phyloP scores from a whole-genome alignment of 2,329 filamentous ascomycete genomes.

The Dothistroma septosporum region DNA sequence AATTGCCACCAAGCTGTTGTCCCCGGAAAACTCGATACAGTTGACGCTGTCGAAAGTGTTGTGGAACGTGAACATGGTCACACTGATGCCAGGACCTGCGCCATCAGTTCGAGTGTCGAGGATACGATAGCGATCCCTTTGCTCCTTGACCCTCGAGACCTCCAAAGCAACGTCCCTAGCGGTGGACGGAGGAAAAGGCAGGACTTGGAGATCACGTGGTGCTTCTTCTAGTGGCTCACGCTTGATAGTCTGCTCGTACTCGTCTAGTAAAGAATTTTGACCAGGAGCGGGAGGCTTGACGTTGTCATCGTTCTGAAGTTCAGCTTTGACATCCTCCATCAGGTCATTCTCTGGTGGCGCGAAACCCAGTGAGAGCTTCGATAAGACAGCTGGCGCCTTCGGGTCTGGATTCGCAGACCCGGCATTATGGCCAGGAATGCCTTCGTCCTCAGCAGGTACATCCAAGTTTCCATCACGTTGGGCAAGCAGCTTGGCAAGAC shows the following conservation, averaged over 20 bases:
- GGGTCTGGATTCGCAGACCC: slow-evolving; percentile 59
- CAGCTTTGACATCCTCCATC: slow-evolving; percentile 78
- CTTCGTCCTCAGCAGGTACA: slow-evolving; percentile 63
- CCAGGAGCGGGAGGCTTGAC: slow-evolving; percentile 68
- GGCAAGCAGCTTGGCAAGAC: slow-evolving; percentile 57
- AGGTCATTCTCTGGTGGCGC: slow-evolving; percentile 79
- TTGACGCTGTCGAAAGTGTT: slow-evolving; percentile 88
- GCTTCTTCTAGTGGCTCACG: slow-evolving; percentile 82
- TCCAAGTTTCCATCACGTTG: slow-evolving; percentile 52
- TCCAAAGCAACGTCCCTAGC: slow-evolving; percentile 90
- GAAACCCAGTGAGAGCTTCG: slow-evolving; percentile 70
- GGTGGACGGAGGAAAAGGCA: slow-evolving; percentile 82
- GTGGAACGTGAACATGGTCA: slow-evolving; percentile 98
- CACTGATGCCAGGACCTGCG: slow-evolving; percentile 75
- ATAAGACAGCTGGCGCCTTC: slow-evolving; percentile 56
- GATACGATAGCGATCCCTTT: slow-evolving; percentile 85
- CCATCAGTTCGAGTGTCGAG: slow-evolving; percentile 73
- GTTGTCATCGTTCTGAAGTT: slow-evolving; percentile 81
- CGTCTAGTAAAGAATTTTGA: slow-evolving; percentile 70
- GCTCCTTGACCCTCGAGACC: slow-evolving; percentile 88
- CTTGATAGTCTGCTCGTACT: slow-evolving; percentile 82
- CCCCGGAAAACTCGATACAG: slow-evolving; percentile 93
- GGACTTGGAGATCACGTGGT: slow-evolving; percentile 70
- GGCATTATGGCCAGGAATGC: slow-evolving; percentile 63
- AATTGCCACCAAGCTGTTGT: slow-evolving; percentile 78